These are phyloP conservation scores for Lagenaria siceraria DNA, from an alignment of 306 rosid genomes.

Conservation along the genomic window DNA sequence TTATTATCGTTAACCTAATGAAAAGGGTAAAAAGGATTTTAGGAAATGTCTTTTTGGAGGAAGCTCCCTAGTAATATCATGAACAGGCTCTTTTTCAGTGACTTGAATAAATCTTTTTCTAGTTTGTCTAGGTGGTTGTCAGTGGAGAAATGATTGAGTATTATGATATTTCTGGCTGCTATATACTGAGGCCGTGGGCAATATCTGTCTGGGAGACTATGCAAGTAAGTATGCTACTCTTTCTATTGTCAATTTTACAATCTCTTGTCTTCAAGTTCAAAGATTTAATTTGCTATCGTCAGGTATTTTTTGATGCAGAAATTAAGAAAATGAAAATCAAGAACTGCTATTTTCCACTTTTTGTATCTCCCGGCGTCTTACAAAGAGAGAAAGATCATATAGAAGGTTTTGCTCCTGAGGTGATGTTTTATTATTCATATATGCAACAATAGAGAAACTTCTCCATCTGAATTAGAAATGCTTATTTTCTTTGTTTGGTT, in stretches of 20 bases:
- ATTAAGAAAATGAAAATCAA: slow-evolving; percentile 85
- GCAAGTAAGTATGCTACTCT: slow-evolving; percentile 48
- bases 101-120: slow-evolving; percentile 7
- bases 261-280: not conserved
- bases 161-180: slow-evolving; percentile 93
- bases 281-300: slow-evolving; percentile 7
- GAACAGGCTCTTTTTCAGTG: not conserved
- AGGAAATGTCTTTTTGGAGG: not conserved
- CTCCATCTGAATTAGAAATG: not conserved
- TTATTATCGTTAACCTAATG: not conserved
- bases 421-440: slow-evolving; percentile 13
- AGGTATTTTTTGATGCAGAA: slow-evolving; percentile 82
- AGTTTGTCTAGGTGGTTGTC: slow-evolving; percentile 58
- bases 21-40: not conserved
- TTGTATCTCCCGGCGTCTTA: slow-evolving; percentile 69
- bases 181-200: slow-evolving; percentile 90
- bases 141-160: slow-evolving; percentile 88
- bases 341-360: slow-evolving; percentile 87
- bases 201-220: slow-evolving; percentile 78
- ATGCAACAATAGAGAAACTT: not conserved
- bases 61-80: not conserved
- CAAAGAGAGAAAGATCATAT: slow-evolving; percentile 91
- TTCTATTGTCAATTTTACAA: not conserved
- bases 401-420: slow-evolving; percentile 99
- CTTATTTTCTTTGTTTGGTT: not conserved